These are phyloP conservation scores for Talinum fruticosum DNA, from an alignment of 148 eudicot species.

Conservation along the genomic window DNA sequence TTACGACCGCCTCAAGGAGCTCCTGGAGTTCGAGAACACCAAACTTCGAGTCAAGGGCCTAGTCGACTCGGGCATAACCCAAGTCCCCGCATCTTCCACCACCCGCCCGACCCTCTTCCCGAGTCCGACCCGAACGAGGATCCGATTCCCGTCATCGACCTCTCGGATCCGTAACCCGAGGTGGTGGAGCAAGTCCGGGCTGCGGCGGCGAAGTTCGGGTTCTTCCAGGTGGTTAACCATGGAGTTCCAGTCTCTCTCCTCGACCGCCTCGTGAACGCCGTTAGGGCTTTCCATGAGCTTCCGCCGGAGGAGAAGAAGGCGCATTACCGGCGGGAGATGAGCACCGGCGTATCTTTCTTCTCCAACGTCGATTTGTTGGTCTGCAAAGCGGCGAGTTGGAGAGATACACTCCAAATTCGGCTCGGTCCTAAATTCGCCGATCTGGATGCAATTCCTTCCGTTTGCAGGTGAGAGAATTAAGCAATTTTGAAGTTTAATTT, in stretches of 20 bases:
- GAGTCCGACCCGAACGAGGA: background rate
- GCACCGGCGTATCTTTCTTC: conserved; percentile 30
- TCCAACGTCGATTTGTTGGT: conserved; percentile 55
- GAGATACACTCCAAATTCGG: conserved; percentile 55
- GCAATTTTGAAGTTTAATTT: background rate
- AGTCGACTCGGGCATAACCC: conserved; percentile 55
- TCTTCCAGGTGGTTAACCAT: conserved; percentile 60
- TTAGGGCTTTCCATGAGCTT: conserved; percentile 40
- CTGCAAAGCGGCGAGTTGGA: conserved; percentile 73
- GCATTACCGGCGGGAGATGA: conserved; percentile 31
- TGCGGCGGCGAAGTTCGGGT: conserved; percentile 47
- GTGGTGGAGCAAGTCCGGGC: conserved; percentile 28
- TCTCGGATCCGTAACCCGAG: conserved; percentile 29
- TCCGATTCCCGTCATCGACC: conserved; percentile 47
- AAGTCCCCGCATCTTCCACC: conserved; percentile 58
- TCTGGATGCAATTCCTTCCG: conserved; percentile 28
- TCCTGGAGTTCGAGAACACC: conserved; percentile 58
- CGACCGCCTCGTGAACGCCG: conserved; percentile 16
- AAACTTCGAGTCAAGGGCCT: conserved; percentile 76
- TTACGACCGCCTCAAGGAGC: conserved; percentile 38
- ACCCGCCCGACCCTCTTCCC: conserved; percentile 29
- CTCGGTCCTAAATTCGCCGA: conserved; percentile 27
- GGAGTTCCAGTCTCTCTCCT: conserved; percentile 27
- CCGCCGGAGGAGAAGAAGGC: conserved; percentile 30
- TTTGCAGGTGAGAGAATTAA: conserved; percentile 24